These are phyloP conservation scores for Oleoguttula mirabilis DNA, from an alignment of 495 filamentous ascomycete genomes.

Conservation along the genomic window DNA sequence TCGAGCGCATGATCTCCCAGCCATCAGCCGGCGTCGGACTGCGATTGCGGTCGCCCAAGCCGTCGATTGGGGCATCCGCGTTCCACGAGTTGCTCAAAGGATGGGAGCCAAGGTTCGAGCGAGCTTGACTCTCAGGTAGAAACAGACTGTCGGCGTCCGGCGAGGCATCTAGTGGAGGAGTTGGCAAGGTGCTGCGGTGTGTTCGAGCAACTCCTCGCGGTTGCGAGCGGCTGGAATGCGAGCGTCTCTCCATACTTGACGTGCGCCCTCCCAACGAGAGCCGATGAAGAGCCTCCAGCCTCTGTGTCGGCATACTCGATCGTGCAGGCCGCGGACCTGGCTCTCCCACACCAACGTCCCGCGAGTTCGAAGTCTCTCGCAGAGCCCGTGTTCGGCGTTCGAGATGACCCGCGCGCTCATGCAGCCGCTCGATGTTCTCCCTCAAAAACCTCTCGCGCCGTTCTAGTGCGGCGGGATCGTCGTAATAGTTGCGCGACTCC, in stretches of 20 bases:
- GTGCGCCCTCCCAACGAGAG: no score
- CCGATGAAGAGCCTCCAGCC: no score
- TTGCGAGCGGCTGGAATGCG: no score
- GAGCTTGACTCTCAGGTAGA: slow-evolving; percentile 1
- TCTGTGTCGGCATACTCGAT: no score
- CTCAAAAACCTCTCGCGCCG: neutral
- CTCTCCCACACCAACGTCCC: neutral
- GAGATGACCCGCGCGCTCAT: neutral
- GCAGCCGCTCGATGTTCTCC: neutral
- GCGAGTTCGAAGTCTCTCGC: neutral
- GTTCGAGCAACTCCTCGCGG: neutral
- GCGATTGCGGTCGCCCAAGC: slow-evolving; percentile 71
- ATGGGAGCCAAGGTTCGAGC: slow-evolving; percentile 2
- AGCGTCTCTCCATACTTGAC: no score
- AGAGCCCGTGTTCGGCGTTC: neutral
- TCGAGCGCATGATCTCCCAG: slow-evolving; percentile 72
- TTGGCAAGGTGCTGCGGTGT: slow-evolving; percentile 4
- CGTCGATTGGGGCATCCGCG: slow-evolving; percentile 39
- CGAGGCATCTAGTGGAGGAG: slow-evolving; percentile 11
- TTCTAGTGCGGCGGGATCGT: neutral
- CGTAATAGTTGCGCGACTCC: slow-evolving; percentile 8
- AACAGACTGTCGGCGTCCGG: slow-evolving; percentile 12
- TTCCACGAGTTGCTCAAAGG: slow-evolving; percentile 22
- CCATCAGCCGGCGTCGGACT: slow-evolving; percentile 45
- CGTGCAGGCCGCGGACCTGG: neutral